Evolutionary conservation across 2,329 filamentous ascomycete species (phyloP), one percentile per base, ranked within the genome.

Genomic region (Colletotrichum trifolii): DNA sequence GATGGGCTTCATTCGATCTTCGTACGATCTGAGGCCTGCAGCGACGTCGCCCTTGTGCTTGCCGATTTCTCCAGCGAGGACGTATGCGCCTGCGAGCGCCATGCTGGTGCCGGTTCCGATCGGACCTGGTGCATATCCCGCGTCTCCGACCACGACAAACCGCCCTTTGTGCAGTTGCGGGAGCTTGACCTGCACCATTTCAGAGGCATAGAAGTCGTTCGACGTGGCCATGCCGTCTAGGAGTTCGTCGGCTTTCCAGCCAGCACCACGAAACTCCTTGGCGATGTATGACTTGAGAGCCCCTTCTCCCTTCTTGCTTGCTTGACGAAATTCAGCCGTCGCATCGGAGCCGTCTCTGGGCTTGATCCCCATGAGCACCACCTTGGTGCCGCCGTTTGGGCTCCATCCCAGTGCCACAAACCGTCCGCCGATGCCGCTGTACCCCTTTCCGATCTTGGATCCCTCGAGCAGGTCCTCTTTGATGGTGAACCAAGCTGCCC

Each of bases 71-170:
- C 86, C 86, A 0, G 86, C 86, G 6, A 89, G 76, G 3, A 87
- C 73, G 69, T 88, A 89, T 1, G 85, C 83, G 0, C 82, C 81
- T 0, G 83, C 71, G 0, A 89, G 69, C 0, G 81, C 79, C 0
- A 76, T 67, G 1, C 81, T 82, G 0, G 84, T 86, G 0, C 85
- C 85, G 76, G 84, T 80, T 0, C 86, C 87, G 0, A 81, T 83
- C 6, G 58, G 43, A 4, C 81, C 78, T 0, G 80, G 78, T 0
- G 84, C 83, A 36, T 81, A 83, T 0, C 74, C 85, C 1, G 87
- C 83, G 66, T 90, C 86, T 0, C 86, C 87, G 0, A 88, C 54
- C 0, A 87, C 1, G 77, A 79, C 3, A 86, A 77, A 0, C 83
- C 80, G 0, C 82, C 81, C 0, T 73, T 71, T 1, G 74, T 79